Base-by-base conservation (phyloP, 179 eudicot species). In the Silene coronaria region DNA sequence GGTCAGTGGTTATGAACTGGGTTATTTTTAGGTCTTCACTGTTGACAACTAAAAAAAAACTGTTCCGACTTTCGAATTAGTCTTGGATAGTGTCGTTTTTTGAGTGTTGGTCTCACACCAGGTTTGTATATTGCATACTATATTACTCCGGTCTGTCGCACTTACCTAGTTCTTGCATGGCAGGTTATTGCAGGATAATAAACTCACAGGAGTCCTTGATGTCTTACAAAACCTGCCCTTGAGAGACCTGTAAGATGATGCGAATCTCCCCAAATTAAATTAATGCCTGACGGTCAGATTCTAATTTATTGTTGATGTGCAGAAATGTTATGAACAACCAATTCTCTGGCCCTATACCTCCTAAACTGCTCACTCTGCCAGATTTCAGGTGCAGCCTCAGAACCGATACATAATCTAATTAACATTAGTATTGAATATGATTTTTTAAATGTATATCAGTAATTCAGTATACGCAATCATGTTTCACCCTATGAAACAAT, bases 121-220 rank as follows among this genome's bases (percentile, higher is more conserved):
- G 27, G 19, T 61, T 21, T 73, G 55, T 2, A 5, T 62, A 22
- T 30, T 38, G 64, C 16, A 9, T 67, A 24, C 1, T 28, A 28
- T 28, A 42, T 32, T 28, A n/a, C 21, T 59, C 28, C 23, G 60
- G 34, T 12, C 5, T 53, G 65, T 10, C n/a, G 36, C 36, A 21
- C 67, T 70, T 76, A 67, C 63, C 63, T 71, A 5, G 65, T 28
- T 75, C 63, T 34, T 81, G 69, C 13, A 45, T 80, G 79, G 74
- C 93, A 96, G 99, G 74, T 91, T 80, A 81, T 80, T 96, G 92
- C 97, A 96, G 96, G 80, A 88, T 67, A 96, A 96, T 82, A 83
- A 87, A 74, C 87, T 96, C 62, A 85, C 96, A 65, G 99, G 99
- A 76, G 85, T 87, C 71, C 97, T 96, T 24, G 87, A 88, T 82